Percentiles rank a stretch among this genome's conserved stretches.
phyloP scores from a whole-genome alignment of 2,329 filamentous ascomycete genomes.

The Clarireedia paspali region DNA sequence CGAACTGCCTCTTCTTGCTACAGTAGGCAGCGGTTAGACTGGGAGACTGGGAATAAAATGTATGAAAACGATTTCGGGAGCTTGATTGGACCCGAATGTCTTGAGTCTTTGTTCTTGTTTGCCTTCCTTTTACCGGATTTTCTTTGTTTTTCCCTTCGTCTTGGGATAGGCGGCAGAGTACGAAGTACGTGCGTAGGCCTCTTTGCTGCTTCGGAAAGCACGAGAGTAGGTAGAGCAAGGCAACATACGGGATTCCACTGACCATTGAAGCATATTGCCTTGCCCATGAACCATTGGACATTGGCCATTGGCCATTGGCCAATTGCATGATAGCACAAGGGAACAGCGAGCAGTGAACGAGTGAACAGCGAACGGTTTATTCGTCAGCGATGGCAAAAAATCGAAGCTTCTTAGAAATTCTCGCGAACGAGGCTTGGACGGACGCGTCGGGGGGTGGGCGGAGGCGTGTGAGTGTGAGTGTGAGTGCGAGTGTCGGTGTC shows the following conservation, averaged over 20 bases:
- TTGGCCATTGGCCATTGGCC: not conserved
- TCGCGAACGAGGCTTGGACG: not conserved
- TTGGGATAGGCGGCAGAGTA: not conserved
- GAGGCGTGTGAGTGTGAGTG: no score
- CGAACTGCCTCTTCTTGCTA: not conserved
- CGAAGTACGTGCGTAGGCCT: not conserved
- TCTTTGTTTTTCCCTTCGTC: not conserved
- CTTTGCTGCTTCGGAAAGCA: not conserved
- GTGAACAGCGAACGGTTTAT: not conserved
- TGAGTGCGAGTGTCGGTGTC: not conserved
- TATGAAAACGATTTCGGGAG: not conserved
- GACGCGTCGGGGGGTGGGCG: no score
- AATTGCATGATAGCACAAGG: not conserved
- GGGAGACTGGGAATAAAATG: not conserved
- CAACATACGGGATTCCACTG: no score
- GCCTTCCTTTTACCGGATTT: not conserved
- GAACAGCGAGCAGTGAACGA: no score
- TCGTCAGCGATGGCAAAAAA: constrained; percentile 1
- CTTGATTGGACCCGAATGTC: not conserved
- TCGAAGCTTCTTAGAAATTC: not conserved
- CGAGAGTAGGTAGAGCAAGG: not conserved
- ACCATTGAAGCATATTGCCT: no score
- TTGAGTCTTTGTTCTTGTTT: constrained; percentile 1
- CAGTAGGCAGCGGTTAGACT: not conserved
- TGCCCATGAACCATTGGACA: no score